These are phyloP conservation scores for Melaleuca quinquenervia DNA, from an alignment of 345 rosid species.

Conservation along the genomic window DNA sequence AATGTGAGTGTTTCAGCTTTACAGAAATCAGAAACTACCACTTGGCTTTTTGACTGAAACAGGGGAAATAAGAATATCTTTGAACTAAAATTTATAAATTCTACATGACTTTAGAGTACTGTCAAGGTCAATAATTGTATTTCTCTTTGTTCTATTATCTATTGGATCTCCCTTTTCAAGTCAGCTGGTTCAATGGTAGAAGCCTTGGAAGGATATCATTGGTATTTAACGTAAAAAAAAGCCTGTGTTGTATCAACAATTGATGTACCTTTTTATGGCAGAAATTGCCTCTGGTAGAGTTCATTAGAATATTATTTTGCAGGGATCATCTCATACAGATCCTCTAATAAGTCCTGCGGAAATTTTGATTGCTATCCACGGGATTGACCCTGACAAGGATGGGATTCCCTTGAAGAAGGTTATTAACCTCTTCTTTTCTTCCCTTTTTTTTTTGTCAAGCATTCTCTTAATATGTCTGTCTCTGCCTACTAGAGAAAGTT, in stretches of 20 bases:
- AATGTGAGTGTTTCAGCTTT: background rate
- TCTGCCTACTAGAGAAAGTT: background rate
- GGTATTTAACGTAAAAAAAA: background rate
- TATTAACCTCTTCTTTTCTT: background rate
- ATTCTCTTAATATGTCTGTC: background rate
- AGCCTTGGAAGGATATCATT: background rate
- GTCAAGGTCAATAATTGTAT: background rate
- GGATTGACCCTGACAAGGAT: slow-evolving; percentile 85
- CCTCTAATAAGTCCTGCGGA: slow-evolving; percentile 71
- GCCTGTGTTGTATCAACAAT: background rate
- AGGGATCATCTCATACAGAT: slow-evolving; percentile 73
- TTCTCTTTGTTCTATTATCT: background rate
- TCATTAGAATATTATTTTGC: slow-evolving; percentile 8
- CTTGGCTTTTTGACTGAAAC: background rate
- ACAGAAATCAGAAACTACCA: background rate
- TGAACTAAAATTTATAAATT: background rate
- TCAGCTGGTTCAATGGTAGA: background rate
- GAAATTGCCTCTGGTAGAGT: background rate
- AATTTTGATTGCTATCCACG: slow-evolving; percentile 78
- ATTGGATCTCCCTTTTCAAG: background rate
- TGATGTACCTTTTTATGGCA: background rate
- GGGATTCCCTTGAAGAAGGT: slow-evolving; percentile 93
- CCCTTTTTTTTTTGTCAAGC: background rate
- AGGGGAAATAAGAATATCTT: background rate
- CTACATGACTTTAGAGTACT: background rate